Base-by-base conservation (phyloP, 495 filamentous ascomycete species). In the Hyphodiscus hymeniophilus region DNA sequence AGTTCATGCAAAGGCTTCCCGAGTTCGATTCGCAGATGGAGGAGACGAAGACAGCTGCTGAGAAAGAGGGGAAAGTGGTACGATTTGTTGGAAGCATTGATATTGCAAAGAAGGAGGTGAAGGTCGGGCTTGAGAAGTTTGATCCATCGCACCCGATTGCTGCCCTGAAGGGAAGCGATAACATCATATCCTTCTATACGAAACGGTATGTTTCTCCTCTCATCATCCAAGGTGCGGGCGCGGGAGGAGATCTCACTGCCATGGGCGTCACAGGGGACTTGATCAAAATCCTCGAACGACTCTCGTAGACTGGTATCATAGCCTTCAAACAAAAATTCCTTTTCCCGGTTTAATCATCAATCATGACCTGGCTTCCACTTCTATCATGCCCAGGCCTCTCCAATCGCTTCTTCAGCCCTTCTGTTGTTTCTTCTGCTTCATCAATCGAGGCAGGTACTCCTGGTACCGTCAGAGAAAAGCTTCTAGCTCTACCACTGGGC, bases 121-220 rank as follows among this genome's bases (percentile, higher is more conserved):
- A 85, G 65, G 90, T 96, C 41, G 91, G 90, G 7, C 65, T 98
- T 57, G 84, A 94, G 73, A 83, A 80, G 73, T 88, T 94, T 43
- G 83, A 87, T 41, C 80, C 74, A 56, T 81, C 82, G 36, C 84
- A 86, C 60, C 82, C 92, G 24, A 94, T 97, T 65, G 92, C 91
- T 23, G 84, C 85, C 30, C 70, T 97, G 47, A 94, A 94, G 73
- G 92, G 92, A 31, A 95, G 89, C 65, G 92, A 95, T 62, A 97
- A 97, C 70, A 91, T 96, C 61, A 92, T 98, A 59, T 92, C 81
- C 74, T 95, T 98, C 74, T 94, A 92, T 66, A 96, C 92, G 36
- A 83, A 90, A 72, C 78, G 92, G 57, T 97, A 98, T 61, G 88
- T 87, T 32, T 71, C 70, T 63, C 87, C 92, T 11, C 67, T 96